These are phyloP conservation scores for Kuraishia hungarica DNA, from an alignment of 805 yeast genomes.

Conservation along the genomic window DNA sequence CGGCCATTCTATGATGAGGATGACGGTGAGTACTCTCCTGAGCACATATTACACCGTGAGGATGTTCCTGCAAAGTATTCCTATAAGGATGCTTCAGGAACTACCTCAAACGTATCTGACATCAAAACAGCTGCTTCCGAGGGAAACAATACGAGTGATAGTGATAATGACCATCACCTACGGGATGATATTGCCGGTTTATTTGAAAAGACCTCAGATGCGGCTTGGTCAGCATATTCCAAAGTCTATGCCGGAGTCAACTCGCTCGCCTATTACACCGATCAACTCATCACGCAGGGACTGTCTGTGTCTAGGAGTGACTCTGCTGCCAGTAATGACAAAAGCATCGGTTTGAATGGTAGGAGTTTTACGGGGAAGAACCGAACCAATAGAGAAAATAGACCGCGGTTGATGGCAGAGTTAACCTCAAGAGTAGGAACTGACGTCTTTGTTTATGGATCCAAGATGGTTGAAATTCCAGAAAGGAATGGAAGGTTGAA, in stretches of 20 bases:
- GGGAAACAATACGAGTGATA: not conserved
- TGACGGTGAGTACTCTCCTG: not conserved
- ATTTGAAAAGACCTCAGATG: not conserved
- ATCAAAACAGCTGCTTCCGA: not conserved
- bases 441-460: not conserved
- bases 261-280: not conserved
- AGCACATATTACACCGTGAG: not conserved
- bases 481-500: not conserved
- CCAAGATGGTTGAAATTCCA: not conserved
- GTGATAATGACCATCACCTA: not conserved
- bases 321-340: not conserved
- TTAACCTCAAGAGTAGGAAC: not conserved
- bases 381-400: not conserved
- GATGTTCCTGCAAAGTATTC: not conserved
- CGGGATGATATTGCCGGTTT: not conserved
- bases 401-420: not conserved
- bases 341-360: not conserved
- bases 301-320: not conserved
- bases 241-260: not conserved
- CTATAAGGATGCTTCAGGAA: not conserved
- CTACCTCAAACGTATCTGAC: not conserved
- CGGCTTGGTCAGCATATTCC: not conserved
- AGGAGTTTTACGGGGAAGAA: not conserved
- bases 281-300: not conserved
- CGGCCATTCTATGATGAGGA: conserved; percentile 70